A percentile compares a stretch with the other conserved stretches of the same genome.
These are phyloP conservation scores for Linum lewisii DNA, from an alignment of 345 rosid genomes.

Conservation along the genomic window DNA sequence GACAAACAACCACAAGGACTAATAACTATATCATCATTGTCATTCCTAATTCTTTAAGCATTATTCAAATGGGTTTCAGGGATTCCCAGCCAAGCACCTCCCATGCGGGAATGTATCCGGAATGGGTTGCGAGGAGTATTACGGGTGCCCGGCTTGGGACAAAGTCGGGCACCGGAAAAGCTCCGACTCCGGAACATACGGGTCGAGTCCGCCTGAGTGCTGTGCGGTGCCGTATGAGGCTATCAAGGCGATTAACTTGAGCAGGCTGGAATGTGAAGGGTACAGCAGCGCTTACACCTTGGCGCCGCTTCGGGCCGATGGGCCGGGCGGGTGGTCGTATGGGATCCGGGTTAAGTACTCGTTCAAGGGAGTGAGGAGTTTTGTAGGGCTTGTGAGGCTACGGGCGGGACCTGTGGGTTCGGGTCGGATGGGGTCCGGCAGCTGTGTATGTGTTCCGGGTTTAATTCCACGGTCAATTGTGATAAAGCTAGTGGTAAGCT, in stretches of 20 bases:
- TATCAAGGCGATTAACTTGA: slow-evolving; percentile 61
- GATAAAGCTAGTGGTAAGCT: slow-evolving; percentile 39
- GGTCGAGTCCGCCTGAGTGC: slow-evolving; percentile 71
- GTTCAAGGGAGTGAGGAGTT: slow-evolving; percentile 56
- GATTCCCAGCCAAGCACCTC: slow-evolving; percentile 67
- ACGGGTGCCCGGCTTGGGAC: slow-evolving; percentile 65
- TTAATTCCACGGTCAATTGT: slow-evolving; percentile 74
- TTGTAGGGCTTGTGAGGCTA: slow-evolving; percentile 74
- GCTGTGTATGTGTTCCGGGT: slow-evolving; percentile 56
- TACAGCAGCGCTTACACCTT: slow-evolving; percentile 74
- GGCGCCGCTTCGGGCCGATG: slow-evolving; percentile 50
- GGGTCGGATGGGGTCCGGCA: slow-evolving; percentile 51
- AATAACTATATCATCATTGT: too few species aligned
- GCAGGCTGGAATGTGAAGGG: slow-evolving; percentile 65
- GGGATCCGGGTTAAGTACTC: slow-evolving; percentile 76
- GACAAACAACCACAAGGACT: too few species aligned
- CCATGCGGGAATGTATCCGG: slow-evolving; percentile 86
- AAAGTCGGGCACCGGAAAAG: slow-evolving; percentile 34
- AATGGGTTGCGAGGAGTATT: slow-evolving; percentile 86
- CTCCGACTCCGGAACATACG: slow-evolving; percentile 11
- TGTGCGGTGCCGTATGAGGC: slow-evolving; percentile 67
- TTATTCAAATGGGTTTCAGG: slow-evolving; percentile 12
- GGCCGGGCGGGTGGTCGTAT: slow-evolving; percentile 54
- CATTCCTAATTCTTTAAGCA: too few species aligned
- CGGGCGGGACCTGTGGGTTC: slow-evolving; percentile 76